These are phyloP conservation scores for Coniochaeta sp. DNA, from an alignment of 2,329 filamentous ascomycete genomes.

Conservation along the genomic window DNA sequence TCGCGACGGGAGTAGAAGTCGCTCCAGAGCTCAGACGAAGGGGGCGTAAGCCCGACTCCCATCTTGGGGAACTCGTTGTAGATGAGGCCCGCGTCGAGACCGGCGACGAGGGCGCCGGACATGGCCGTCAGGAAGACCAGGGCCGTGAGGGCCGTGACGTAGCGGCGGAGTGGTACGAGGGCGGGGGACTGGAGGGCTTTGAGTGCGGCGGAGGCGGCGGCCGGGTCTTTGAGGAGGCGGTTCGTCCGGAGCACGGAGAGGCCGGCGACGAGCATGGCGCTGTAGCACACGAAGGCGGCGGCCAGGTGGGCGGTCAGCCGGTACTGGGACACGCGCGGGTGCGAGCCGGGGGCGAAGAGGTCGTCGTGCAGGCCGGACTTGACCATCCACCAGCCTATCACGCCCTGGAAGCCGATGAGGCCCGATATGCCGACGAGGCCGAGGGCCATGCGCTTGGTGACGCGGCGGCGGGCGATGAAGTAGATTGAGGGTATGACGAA, in stretches of 20 bases:
- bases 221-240: conserved; percentile 61
- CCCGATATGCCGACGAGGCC: conserved; percentile 76
- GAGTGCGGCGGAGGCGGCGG: conserved; percentile 52
- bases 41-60: conserved; percentile 77
- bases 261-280: conserved; percentile 87
- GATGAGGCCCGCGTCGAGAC: conserved; percentile 91
- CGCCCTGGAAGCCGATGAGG: conserved; percentile 89
- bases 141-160: conserved; percentile 60
- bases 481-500: conserved; percentile 86
- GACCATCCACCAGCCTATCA: conserved; percentile 99
- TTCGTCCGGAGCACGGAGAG: conserved; percentile 76
- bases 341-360: conserved; percentile 81
- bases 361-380: conserved; percentile 94
- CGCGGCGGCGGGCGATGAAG: conserved; percentile 73
- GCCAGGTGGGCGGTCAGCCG: conserved; percentile 83
- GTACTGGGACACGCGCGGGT: conserved; percentile 93
- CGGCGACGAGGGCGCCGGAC: conserved; percentile 89
- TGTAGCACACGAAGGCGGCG: conserved; percentile 87
- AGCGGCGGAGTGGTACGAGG: conserved; percentile 67
- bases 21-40: conserved; percentile 75
- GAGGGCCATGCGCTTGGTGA: conserved; percentile 69
- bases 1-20: conserved; percentile 74
- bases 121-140: conserved; percentile 87
- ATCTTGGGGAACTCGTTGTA: conserved; percentile 99
- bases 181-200: conserved; percentile 56